phyloP scores from a whole-genome alignment of 2,329 filamentous ascomycete species.

The Colletotrichum costaricense region DNA sequence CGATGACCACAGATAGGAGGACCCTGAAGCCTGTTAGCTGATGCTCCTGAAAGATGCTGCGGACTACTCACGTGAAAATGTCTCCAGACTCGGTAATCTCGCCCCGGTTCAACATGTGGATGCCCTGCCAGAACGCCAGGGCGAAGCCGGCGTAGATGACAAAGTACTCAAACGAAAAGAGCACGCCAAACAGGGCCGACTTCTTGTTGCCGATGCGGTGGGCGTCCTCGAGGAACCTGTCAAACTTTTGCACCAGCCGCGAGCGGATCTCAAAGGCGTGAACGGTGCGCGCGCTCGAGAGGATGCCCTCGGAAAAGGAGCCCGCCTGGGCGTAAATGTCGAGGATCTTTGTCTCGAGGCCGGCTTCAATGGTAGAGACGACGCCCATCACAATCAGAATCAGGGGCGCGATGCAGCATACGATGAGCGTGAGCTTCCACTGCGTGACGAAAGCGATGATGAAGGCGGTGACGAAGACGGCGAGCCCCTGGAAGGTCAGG shows the following conservation, averaged over 20 bases:
- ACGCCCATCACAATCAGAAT: slow-evolving; percentile 46
- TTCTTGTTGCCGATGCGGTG: slow-evolving; percentile 51
- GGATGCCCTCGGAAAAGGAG: slow-evolving; percentile 49
- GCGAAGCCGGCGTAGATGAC: slow-evolving; percentile 56
- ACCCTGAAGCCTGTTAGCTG: slow-evolving; percentile 41
- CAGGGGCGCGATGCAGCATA: slow-evolving; percentile 45
- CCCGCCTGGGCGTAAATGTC: slow-evolving; percentile 48
- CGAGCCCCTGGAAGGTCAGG: slow-evolving; percentile 50
- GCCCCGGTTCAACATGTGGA: slow-evolving; percentile 49
- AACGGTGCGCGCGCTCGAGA: slow-evolving; percentile 52
- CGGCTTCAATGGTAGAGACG: slow-evolving; percentile 41
- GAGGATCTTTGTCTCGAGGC: slow-evolving; percentile 48
- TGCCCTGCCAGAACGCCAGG: slow-evolving; percentile 58
- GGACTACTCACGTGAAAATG: slow-evolving; percentile 50
- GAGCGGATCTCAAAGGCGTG: slow-evolving; percentile 56
- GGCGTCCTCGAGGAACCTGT: slow-evolving; percentile 50
- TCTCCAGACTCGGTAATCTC: slow-evolving; percentile 50
- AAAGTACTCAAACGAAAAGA: slow-evolving; percentile 53
- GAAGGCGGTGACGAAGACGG: slow-evolving; percentile 52
- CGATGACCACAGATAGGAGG: slow-evolving; percentile 52
- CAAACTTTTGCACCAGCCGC: slow-evolving; percentile 52
- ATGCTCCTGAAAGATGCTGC: too few relatives aligned
- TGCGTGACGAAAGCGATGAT: slow-evolving; percentile 52
- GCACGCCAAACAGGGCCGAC: slow-evolving; percentile 48
- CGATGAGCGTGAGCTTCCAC: slow-evolving; percentile 58